phyloP scores from a whole-genome alignment of 129 eudicot genomes.

The Glebionis coronaria region DNA sequence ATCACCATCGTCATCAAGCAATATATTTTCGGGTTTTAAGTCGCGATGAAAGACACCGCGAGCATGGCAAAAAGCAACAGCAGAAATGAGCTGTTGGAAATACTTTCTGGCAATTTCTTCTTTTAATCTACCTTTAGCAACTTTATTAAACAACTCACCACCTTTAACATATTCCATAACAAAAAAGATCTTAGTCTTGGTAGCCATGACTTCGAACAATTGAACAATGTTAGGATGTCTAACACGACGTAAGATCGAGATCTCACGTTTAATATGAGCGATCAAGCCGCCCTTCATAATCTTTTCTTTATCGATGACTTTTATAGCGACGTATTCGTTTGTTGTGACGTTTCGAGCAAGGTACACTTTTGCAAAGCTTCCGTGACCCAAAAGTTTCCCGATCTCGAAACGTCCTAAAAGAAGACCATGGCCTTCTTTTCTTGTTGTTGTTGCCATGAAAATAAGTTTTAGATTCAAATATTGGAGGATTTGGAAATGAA shows the following conservation, averaged over 20 bases:
- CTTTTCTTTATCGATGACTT: constrained; percentile 14
- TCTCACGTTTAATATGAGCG: constrained; percentile 14
- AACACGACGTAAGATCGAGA: constrained; percentile 7
- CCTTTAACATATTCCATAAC: constrained; percentile 23
- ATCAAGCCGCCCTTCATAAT: constrained; percentile 15
- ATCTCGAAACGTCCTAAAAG: constrained; percentile 6
- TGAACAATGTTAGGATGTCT: constrained; percentile 17
- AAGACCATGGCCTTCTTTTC: constrained; percentile 15
- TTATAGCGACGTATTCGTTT: constrained; percentile 16
- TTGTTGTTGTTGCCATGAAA: background rate
- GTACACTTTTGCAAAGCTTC: constrained; percentile 18
- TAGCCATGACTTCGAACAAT: constrained; percentile 12
- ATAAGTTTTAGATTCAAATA: background rate
- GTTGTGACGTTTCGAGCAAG: constrained; percentile 17
- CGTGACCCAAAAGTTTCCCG: constrained; percentile 20
- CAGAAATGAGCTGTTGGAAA: constrained; percentile 13
- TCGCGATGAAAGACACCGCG: constrained; percentile 16
- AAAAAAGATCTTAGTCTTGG: constrained; percentile 12
- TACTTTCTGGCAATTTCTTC: constrained; percentile 13
- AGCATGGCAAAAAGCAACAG: constrained; percentile 13
- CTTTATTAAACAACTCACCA: constrained; percentile 12
- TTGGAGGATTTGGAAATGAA: background rate
- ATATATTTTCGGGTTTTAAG: background rate
- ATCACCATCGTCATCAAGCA: constrained; percentile 11
- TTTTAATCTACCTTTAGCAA: constrained; percentile 21